Conservation (phyloP, 202 grass and related monocot species). For the Tripidium arundinaceum region DNA sequence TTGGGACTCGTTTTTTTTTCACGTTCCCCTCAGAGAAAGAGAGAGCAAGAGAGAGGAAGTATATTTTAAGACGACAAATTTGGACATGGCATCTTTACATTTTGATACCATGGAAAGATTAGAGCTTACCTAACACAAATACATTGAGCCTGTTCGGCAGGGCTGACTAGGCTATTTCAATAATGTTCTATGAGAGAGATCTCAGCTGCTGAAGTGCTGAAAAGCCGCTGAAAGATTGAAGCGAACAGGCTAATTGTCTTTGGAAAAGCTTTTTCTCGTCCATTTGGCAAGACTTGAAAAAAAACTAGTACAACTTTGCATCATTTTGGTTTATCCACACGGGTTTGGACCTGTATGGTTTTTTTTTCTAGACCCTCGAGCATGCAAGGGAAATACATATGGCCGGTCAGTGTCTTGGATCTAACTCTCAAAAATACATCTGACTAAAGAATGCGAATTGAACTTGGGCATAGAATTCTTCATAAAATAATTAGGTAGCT, state of each 20-base stretch:
- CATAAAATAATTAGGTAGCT: too few species aligned
- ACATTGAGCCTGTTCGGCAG: too few species aligned
- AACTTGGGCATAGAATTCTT: too few species aligned
- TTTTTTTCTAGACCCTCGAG: background rate
- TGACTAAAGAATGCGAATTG: too few species aligned
- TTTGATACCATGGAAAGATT: background rate
- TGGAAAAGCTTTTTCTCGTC: background rate
- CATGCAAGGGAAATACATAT: background rate
- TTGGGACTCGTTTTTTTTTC: background rate
- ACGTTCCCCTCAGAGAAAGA: too few species aligned
- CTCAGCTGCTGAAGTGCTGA: too few species aligned
- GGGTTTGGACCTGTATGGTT: background rate
- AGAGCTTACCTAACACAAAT: constrained; percentile 3
- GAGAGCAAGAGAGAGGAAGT: background rate
- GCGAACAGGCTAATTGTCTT: too few species aligned
- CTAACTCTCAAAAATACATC: too few species aligned
- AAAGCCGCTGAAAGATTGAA: too few species aligned
- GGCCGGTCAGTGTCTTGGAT: too few species aligned
- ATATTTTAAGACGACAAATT: constrained; percentile 30
- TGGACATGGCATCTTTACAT: background rate
- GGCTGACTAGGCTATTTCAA: too few species aligned
- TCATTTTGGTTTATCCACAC: background rate
- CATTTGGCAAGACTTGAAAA: background rate
- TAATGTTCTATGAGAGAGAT: too few species aligned
- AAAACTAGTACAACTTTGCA: background rate